phyloP scores from a whole-genome alignment of 202 grass and related monocot species.

The Thinopyrum obtusiflorum region DNA sequence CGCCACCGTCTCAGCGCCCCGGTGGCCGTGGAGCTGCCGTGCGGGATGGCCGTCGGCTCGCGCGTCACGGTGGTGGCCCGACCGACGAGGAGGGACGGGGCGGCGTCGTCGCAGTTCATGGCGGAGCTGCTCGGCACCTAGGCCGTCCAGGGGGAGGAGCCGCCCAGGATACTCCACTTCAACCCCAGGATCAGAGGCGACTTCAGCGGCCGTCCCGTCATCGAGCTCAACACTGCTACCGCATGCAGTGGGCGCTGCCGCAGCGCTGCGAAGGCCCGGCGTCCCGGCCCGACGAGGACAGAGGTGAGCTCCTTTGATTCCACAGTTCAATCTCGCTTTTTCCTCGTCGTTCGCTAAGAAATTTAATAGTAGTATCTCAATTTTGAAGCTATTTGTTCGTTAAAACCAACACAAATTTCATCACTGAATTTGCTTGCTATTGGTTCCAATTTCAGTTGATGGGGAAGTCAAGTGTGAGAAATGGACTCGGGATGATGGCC shows the following conservation, averaged over 20 bases:
- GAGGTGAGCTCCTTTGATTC: conserved; percentile 30
- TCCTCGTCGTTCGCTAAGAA: not conserved
- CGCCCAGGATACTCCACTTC: conserved; percentile 83
- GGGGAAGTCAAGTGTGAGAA: conserved; percentile 70
- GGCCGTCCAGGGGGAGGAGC: conserved; percentile 80
- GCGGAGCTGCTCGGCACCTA: conserved; percentile 81
- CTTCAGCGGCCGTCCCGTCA: conserved; percentile 65
- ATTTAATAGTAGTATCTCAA: not conserved
- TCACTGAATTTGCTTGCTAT: not conserved
- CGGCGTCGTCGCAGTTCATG: conserved; percentile 73
- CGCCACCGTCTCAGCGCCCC: conserved; percentile 33
- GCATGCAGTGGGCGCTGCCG: conserved; percentile 90
- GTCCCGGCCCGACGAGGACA: conserved; percentile 48
- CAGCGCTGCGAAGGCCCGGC: conserved; percentile 67
- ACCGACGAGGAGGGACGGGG: conserved; percentile 35
- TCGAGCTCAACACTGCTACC: conserved; percentile 92
- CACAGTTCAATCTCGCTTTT: not conserved
- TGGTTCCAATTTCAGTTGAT: conserved; percentile 48
- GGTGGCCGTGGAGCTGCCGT: conserved; percentile 65
- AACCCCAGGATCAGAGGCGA: conserved; percentile 86
- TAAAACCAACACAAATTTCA: not conserved
- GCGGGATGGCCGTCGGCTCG: conserved; percentile 75
- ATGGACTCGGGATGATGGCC: conserved; percentile 55
- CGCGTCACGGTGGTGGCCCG: conserved; percentile 69
- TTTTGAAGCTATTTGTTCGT: not conserved